A percentile compares a stretch with the other conserved stretches of the same genome.
phyloP scores from a whole-genome alignment of 768 basidiomycete genomes.

The Tricholoma sp. region DNA sequence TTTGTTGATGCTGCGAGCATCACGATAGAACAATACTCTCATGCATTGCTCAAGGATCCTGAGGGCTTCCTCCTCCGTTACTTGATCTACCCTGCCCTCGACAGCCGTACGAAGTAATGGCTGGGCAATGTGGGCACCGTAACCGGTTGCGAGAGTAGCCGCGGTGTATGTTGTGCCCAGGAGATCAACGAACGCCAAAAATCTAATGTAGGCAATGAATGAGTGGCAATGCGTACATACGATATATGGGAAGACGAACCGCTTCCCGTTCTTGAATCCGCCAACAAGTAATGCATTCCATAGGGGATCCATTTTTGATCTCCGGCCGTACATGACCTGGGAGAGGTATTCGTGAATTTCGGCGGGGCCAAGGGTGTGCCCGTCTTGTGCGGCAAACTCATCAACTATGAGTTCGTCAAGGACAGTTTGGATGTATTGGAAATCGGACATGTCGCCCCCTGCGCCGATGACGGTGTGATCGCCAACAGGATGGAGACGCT shows the following conservation, averaged over 20 bases:
- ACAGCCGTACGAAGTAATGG: slow-evolving; percentile 89
- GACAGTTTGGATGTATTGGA: slow-evolving; percentile 81
- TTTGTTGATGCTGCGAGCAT: slow-evolving; percentile 94
- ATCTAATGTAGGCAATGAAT: slow-evolving; percentile 41
- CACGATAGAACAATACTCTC: slow-evolving; percentile 93
- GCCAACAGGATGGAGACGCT: slow-evolving; percentile 83
- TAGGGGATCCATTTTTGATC: slow-evolving; percentile 86
- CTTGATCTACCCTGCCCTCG: slow-evolving; percentile 67
- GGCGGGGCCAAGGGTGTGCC: slow-evolving; percentile 74
- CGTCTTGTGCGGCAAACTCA: slow-evolving; percentile 80
- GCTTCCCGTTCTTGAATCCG: slow-evolving; percentile 80
- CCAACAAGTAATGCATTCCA: slow-evolving; percentile 96
- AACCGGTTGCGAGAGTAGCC: slow-evolving; percentile 92
- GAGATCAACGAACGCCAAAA: slow-evolving; percentile 91
- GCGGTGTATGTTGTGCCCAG: slow-evolving; percentile 95
- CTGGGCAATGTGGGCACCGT: slow-evolving; percentile 89
- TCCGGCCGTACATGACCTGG: slow-evolving; percentile 84
- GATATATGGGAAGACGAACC: slow-evolving; percentile 39
- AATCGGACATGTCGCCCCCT: slow-evolving; percentile 96
- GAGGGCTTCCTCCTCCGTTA: slow-evolving; percentile 77
- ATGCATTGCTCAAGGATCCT: slow-evolving; percentile 80
- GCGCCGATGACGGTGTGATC: slow-evolving; percentile 84
- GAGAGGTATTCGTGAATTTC: slow-evolving; percentile 93
- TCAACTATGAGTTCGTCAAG: slow-evolving; percentile 75
- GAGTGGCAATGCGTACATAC: neutral